These are phyloP conservation scores for Puccinia novopanici DNA, from an alignment of 1,284 basidiomycete species.

Conservation along the genomic window DNA sequence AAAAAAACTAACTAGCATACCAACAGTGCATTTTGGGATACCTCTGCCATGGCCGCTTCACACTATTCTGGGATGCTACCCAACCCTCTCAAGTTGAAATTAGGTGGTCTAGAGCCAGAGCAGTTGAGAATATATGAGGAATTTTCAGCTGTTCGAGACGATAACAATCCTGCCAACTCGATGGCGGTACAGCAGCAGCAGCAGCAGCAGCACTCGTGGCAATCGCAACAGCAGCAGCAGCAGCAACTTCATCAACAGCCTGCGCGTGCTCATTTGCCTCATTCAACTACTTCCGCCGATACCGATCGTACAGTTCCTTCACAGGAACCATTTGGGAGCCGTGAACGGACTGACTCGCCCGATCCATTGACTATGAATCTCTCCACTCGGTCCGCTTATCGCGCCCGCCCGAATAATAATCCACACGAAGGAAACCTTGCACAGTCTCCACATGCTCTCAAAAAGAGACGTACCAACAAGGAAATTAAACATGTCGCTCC, in stretches of 20 bases:
- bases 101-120: conserved; percentile 75
- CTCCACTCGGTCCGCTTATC: conserved; percentile 26
- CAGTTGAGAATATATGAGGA: conserved; percentile 94
- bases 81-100: conserved; percentile 82
- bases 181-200: background rate
- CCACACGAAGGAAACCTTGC: background rate
- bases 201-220: background rate
- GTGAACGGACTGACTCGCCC: conserved; percentile 25
- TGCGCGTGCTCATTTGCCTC: background rate
- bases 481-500: conserved; percentile 6
- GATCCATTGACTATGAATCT: conserved; percentile 44
- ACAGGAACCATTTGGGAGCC: background rate
- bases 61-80: conserved; percentile 80
- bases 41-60: conserved; percentile 67
- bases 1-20: conserved; percentile 43
- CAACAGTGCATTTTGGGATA: conserved; percentile 70
- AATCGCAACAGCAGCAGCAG: background rate
- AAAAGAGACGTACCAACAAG: conserved; percentile 34
- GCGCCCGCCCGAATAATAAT: background rate
- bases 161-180: conserved; percentile 6
- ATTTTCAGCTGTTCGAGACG: conserved; percentile 66
- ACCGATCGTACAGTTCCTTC: background rate
- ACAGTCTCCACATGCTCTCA: conserved; percentile 11
- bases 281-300: background rate
- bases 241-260: background rate